Evolutionary conservation across 2,329 filamentous ascomycete species (phyloP), one percentile per base, ranked within the genome.

Genomic region (Macrophomina tecta): DNA sequence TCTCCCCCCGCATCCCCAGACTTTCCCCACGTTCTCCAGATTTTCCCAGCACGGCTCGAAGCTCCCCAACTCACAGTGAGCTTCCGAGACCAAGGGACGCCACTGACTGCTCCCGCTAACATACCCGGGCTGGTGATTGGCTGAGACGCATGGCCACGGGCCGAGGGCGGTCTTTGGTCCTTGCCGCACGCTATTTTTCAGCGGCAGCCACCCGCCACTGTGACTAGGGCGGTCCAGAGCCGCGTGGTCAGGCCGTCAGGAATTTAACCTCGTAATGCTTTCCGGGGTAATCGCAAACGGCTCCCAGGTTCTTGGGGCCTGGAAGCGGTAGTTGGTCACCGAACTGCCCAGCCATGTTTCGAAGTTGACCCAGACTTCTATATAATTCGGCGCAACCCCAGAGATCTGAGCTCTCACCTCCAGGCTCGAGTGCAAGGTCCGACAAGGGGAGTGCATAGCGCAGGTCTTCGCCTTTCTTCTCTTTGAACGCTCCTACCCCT

Each of bases 11-110:
- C 55, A 46, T 45, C 55, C 55, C 55, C 55, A 60, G 55, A 60
- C 40, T 40, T 56, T n/a, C 55, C 55, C 55, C 55, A 60, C 55
- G 40, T 60, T 60, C 55, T 60, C 55, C 55, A 38, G 55, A 60
- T 46, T 60, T 45, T 32, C 55, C 12, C 42, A 6, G 9, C 12
- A 16, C 18, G n/a, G 30, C 28, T 9, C 28, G 11, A 2, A 4
- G 28, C 14, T 52, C 11, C 48, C 18, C 23, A 51, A 5, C 48
- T 51, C 11, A 30, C 49, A 34, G 5, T 52, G 3, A 5, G 11
- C n/a, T 40, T 8, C 23, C 6, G 55, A 32, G 18, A 23, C 38
- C 4, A 30, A 16, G 9, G 23, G 55, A 11, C 28, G 55, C 55
- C 40, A 11, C 55, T 4, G 7, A 18, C 18, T 2, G 38, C 16